Evolutionary conservation across 75 land plant species (phyloP).

Genomic region (Selaginella tamariscina): DNA sequence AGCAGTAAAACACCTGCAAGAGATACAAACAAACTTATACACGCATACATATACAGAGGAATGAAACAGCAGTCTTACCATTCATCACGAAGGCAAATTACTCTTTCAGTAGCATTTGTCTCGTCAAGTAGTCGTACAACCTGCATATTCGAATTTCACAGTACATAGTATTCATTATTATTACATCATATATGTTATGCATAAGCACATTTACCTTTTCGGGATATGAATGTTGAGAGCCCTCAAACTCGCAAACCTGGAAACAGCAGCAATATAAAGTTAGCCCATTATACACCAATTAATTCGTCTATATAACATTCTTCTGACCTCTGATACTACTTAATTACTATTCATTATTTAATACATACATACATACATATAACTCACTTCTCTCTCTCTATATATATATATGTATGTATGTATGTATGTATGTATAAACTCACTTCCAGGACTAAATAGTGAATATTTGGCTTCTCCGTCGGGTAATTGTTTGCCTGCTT

Average conservation of each 20-base stretch:
- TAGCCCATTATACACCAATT: neutral
- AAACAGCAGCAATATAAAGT: constrained; percentile 25
- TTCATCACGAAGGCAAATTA: constrained; percentile 50
- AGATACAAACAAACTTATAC: neutral
- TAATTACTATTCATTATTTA: too few species aligned
- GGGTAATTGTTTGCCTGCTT: neutral
- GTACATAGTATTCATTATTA: neutral
- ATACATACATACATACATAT: constrained; percentile 1
- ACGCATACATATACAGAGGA: neutral
- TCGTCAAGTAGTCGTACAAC: constrained; percentile 68
- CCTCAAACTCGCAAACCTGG: neutral
- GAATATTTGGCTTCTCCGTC: constrained; percentile 4
- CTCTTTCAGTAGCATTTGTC: constrained; percentile 46
- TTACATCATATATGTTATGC: neutral
- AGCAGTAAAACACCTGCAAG: constrained; percentile 42
- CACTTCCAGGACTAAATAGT: constrained; percentile 75
- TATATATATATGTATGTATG: neutral
- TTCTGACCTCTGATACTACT: too few species aligned
- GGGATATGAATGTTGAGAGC: neutral
- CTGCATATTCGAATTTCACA: constrained; percentile 22
- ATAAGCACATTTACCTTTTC: constrained; percentile 6
- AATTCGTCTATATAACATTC: neutral
- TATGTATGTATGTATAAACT: constrained; percentile 2
- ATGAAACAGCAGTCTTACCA: constrained; percentile 36
- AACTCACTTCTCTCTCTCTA: neutral